Evolutionary conservation across 495 filamentous ascomycete genomes (phyloP), one percentile per base, ranked within the genome.

Genomic region (Recurvomyces mirabilis): DNA sequence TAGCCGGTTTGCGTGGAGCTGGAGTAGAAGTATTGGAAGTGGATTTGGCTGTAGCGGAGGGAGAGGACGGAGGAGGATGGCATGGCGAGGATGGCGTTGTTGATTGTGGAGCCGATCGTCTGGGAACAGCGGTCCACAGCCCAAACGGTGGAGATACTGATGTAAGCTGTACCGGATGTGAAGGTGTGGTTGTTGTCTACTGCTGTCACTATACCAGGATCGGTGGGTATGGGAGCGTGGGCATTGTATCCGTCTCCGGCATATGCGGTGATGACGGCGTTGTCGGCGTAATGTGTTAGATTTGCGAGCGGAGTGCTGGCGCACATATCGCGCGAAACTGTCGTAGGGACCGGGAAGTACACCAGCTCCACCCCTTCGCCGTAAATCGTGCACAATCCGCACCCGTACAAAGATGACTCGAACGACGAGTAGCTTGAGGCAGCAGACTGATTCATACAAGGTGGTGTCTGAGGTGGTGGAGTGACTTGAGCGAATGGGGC

Each of bases 291-390:
- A 22, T 34, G 17, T 20, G 40, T 43, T 12, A 32, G 15, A 21
- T 21, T 43, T 21, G 31, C 46, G 1, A 31, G 22, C 13, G 46
- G 46, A 2, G 46, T 43, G n/a, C 17, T 49, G 2, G 46, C 41
- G 23, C 30, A 34, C 38, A 42, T 43, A 29, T 40, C 28, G 9
- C 33, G 13, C 5, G 38, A 41, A 12, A 42, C 29, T 2, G 29
- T 42, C 3, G 46, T 49, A 13, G 39, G 46, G 15, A 41, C 38
- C 13, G 39, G 46, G 22, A 41, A 49, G 41, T 49, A 49, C 4
- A 49, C 41, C 14, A 49, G 41, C 14, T 43, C 46, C 18, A 49
- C 46, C 12, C 38, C 39, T 28, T 49, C 17, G 22, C 46, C 46
- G 20, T 22, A 42, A 11, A 49, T 42, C 3, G 33, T 29, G 26